Conservation (phyloP, 2,329 filamentous ascomycete species). For the Fusarium redolens region DNA sequence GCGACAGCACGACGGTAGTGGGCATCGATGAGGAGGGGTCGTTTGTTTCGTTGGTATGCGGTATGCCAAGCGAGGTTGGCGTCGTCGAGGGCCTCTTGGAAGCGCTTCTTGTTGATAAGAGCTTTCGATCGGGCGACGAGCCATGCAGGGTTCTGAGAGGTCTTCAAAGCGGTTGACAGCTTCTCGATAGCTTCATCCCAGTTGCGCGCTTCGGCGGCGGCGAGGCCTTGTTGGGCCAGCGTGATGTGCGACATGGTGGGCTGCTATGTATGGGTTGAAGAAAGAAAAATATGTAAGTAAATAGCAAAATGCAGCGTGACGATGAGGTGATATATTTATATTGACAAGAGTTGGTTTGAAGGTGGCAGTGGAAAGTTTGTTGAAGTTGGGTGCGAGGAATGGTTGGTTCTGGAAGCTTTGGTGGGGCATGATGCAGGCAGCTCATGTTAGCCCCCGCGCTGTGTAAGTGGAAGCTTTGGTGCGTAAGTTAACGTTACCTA, state of each 20-base stretch:
- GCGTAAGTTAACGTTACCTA: not conserved
- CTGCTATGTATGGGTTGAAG: not conserved
- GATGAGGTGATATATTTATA: not conserved
- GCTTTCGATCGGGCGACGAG: constrained; percentile 85
- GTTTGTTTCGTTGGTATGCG: constrained; percentile 75
- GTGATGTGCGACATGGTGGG: constrained; percentile 63
- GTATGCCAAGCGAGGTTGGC: constrained; percentile 73
- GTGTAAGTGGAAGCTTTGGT: not conserved
- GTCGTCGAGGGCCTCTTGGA: constrained; percentile 74
- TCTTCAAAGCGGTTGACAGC: constrained; percentile 74
- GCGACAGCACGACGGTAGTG: constrained; percentile 84
- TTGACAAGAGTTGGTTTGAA: not conserved
- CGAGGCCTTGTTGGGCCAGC: constrained; percentile 70
- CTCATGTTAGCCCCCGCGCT: not conserved
- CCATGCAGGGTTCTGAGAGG: constrained; percentile 78
- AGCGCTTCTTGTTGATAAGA: constrained; percentile 72
- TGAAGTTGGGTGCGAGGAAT: constrained; percentile 4
- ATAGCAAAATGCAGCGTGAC: not conserved
- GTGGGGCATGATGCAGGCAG: constrained; percentile 37
- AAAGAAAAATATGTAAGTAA: not conserved
- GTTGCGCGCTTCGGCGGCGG: constrained; percentile 70
- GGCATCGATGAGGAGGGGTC: constrained; percentile 81
- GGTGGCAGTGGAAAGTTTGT: not conserved
- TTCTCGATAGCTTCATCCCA: constrained; percentile 75
- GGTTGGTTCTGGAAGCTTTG: constrained; percentile 50